Percentiles rank a stretch among this genome's conserved stretches.
phyloP scores from a whole-genome alignment of 1,284 basidiomycete genomes.

The Laetiporus sulphureus region DNA sequence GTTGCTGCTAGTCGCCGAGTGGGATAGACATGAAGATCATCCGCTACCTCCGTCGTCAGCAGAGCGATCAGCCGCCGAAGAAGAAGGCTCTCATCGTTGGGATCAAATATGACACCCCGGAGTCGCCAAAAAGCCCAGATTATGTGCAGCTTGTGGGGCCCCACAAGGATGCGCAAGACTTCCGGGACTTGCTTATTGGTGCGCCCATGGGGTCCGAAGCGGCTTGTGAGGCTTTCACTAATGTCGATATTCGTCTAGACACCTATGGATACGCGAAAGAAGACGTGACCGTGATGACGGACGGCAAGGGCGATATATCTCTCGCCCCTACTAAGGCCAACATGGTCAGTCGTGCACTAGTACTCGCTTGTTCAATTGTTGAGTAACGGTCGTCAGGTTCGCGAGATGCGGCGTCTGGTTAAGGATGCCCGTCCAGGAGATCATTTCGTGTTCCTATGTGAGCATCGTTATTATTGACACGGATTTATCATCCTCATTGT shows the following conservation, averaged over 20 bases:
- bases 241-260: neutral
- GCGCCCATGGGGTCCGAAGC: neutral
- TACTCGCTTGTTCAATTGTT: too few species aligned
- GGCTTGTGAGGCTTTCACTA: too few species aligned
- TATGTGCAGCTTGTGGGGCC: slow-evolving; percentile 4
- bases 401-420: slow-evolving; percentile 9
- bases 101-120: slow-evolving; percentile 9
- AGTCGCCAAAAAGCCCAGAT: slow-evolving; percentile 1
- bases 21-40: too few species aligned
- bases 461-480: too few species aligned
- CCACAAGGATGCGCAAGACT: slow-evolving; percentile 8
- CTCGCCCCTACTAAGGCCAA: slow-evolving; percentile 11
- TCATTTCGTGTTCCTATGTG: slow-evolving; percentile 14
- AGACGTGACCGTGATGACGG: slow-evolving; percentile 11
- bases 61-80: too few species aligned
- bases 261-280: slow-evolving; percentile 8
- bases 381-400: slow-evolving; percentile 1
- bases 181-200: slow-evolving; percentile 11
- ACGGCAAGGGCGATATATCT: slow-evolving; percentile 3
- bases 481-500: too few species aligned
- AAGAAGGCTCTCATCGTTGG: slow-evolving; percentile 14
- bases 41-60: too few species aligned
- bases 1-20: too few species aligned
- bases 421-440: slow-evolving; percentile 10
- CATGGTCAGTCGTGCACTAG: too few species aligned